These are phyloP conservation scores for Benincasa hispida DNA, from an alignment of 306 rosid genomes.

Conservation along the genomic window DNA sequence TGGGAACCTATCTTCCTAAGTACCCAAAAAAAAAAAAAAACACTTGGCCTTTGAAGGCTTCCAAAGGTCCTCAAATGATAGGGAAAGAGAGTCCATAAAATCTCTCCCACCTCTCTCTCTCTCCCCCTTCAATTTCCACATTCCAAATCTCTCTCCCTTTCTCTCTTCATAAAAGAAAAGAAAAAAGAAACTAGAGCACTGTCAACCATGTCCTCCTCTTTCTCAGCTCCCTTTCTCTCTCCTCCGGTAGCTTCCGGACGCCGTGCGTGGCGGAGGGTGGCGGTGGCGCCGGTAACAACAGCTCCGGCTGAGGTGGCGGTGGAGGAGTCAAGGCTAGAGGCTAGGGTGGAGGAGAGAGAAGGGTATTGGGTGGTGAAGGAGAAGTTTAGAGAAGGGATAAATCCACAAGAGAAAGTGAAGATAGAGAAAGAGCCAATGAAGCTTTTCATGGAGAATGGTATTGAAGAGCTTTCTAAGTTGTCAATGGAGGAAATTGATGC, in stretches of 20 bases:
- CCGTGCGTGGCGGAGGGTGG: conserved; percentile 18
- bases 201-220: conserved; percentile 38
- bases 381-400: conserved; percentile 55
- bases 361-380: conserved; percentile 79
- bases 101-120: neutral
- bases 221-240: conserved; percentile 44
- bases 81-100: neutral
- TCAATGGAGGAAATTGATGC: conserved; percentile 65
- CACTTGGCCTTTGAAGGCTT: conserved; percentile 36
- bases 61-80: conserved; percentile 32
- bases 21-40: neutral
- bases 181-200: neutral
- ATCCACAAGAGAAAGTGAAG: conserved; percentile 72
- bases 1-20: too few relatives aligned
- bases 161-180: too few relatives aligned
- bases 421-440: conserved; percentile 73
- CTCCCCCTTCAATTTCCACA: neutral
- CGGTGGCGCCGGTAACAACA: conserved; percentile 30
- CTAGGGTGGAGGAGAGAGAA: conserved; percentile 63
- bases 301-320: conserved; percentile 21
- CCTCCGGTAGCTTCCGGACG: conserved; percentile 22
- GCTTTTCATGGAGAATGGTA: conserved; percentile 66
- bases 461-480: conserved; percentile 51
- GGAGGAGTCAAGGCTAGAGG: conserved; percentile 44
- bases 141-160: neutral